Evolutionary conservation across 2,329 filamentous ascomycete genomes (phyloP), one percentile per base, ranked within the genome.

Genomic region (Tolypocladium inflatum): DNA sequence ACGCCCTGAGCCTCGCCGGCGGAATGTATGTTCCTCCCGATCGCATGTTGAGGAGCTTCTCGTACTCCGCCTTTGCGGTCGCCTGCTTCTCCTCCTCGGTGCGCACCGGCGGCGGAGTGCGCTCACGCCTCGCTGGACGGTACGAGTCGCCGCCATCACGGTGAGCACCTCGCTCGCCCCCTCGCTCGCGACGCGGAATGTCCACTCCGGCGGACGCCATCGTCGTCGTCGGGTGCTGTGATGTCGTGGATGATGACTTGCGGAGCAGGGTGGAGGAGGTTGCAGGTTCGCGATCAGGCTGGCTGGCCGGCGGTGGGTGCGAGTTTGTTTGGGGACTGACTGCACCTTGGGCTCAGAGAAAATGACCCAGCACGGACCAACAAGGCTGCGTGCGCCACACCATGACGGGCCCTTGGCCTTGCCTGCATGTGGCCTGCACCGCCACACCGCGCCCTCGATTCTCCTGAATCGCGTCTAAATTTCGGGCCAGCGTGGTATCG

Each of bases 1-100:
- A 83, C 43, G 93, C 93, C 65, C 91, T 86, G 69, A 99, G 79
- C 65, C 91, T 84, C 56, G 93, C 93, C 0, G 94, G 94, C 23
- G 94, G 94, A 61, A 99, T 96, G 71, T 99, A 99, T 30, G 91
- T 96, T 65, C 94, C 94, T 63, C 94, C 94, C 54, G 91, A 96
- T 64, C 94, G 89, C 84, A 96, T 93, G 63, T 84, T 94, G 65
- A 96, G 78, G 61, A 97, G 82, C 75, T 93, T 93, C 74, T 95
- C 87, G 75, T 96, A 95, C 78, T 97, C 92, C 63, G 91, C 90
- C 76, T 96, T 95, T 50, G 91, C 90, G 45, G 86, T 86, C 30
- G 87, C 90, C 74, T 93, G 90, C 74, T 95, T 96, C 73, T 92
- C 87, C 71, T 91, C 91, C 66, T 89, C 91, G 53, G 83, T 85